A percentile compares a stretch with the other conserved stretches of the same genome.
Conservation (phyloP, 345 rosid genomes). For the Dipteronia sinensis region DNA sequence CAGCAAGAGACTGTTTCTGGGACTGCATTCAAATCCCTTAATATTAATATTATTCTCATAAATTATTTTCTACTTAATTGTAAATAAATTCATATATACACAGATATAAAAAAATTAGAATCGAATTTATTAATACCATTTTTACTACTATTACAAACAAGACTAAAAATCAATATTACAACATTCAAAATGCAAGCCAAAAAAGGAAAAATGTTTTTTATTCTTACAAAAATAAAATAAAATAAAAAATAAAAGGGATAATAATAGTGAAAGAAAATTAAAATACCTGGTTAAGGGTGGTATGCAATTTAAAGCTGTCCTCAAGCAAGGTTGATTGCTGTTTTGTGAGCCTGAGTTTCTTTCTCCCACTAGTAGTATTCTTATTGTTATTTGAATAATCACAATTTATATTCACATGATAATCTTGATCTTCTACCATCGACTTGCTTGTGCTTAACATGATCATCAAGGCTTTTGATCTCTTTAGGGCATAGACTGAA, state of each 20-base stretch:
- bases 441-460: not conserved
- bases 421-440: slow-evolving; percentile 4
- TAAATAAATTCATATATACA: too few species aligned
- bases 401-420: not conserved
- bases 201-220: too few species aligned
- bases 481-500: slow-evolving; percentile 21
- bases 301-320: slow-evolving; percentile 40
- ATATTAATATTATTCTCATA: not conserved
- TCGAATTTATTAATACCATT: too few species aligned
- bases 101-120: not conserved
- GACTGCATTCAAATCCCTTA: slow-evolving; percentile 29
- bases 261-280: too few species aligned
- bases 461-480: not conserved
- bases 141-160: too few species aligned
- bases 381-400: not conserved
- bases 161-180: too few species aligned
- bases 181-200: too few species aligned
- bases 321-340: slow-evolving; percentile 48
- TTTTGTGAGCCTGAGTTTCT: slow-evolving; percentile 49
- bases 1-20: slow-evolving; percentile 48
- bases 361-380: slow-evolving; percentile 18
- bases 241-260: too few species aligned
- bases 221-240: too few species aligned
- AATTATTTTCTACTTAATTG: not conserved
- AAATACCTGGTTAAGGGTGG: slow-evolving; percentile 43